Evolutionary conservation across 78 protist genomes (phyloP).

Genomic region (Bodo saltans): DNA sequence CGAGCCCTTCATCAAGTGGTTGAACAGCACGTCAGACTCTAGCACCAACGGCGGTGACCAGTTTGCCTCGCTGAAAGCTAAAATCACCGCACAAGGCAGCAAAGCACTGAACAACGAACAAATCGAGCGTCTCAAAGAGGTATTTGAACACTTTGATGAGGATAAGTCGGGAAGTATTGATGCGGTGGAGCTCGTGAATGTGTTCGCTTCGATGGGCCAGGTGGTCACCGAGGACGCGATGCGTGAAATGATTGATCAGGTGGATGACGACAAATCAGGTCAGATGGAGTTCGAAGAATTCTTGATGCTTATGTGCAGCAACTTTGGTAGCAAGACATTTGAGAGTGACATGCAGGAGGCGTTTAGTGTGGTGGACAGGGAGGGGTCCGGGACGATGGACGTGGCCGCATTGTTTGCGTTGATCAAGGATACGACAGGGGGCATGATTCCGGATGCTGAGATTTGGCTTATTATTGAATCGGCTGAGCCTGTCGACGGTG

Average conservation of each 20-base stretch:
- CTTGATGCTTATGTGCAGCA: slow-evolving; percentile 25
- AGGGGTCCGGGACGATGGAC: slow-evolving; percentile 1
- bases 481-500: not conserved
- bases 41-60: slow-evolving; percentile 23
- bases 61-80: slow-evolving; percentile 24
- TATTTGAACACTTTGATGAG: slow-evolving; percentile 31
- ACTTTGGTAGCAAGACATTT: slow-evolving; percentile 5
- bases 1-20: not conserved
- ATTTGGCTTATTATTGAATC: not conserved
- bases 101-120: slow-evolving; percentile 30
- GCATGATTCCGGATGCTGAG: not conserved
- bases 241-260: not conserved
- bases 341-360: slow-evolving; percentile 10
- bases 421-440: not conserved
- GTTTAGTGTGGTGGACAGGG: slow-evolving; percentile 7
- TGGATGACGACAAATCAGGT: slow-evolving; percentile 31
- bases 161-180: slow-evolving; percentile 38
- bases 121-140: slow-evolving; percentile 18
- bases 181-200: slow-evolving; percentile 21
- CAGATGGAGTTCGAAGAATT: slow-evolving; percentile 37
- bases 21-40: not conserved
- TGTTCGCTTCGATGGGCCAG: slow-evolving; percentile 29
- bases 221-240: not conserved
- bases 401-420: not conserved
- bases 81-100: slow-evolving; percentile 18